Evolutionary conservation across 2,329 filamentous ascomycete species (phyloP), one percentile per base, ranked within the genome.

Genomic region (Sporothrix protearum): DNA sequence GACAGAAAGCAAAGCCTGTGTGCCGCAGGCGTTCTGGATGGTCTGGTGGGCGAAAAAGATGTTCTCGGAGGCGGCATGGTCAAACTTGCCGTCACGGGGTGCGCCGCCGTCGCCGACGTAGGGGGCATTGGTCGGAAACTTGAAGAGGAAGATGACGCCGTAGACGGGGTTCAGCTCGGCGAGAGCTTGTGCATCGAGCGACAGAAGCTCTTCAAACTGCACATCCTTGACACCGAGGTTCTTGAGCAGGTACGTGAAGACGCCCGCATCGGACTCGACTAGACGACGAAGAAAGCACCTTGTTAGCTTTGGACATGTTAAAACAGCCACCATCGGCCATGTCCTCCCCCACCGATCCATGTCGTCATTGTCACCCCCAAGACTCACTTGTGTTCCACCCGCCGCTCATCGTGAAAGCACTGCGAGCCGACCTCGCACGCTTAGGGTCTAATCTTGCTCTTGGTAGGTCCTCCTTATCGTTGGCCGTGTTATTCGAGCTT

Each of bases 91-190:
- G 80, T 98, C 94, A 75, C 89, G 87, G 0, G 94, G 94, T 59
- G 86, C 86, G 70, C 88, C 85, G 71, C 88, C 85, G 55, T 86
- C 82, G 73, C 81, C 81, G 49, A 83, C 88, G 83, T 85, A 91
- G 76, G 84, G 87, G 73, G 81, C 87, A 79, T 92, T 89, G 73
- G 89, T 94, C 68, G 88, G 92, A 82, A 92, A 99, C 83, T 97
- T 98, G 89, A 99, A 99, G 80, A 99, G 92, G 82, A 99, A 99
- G 78, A 99, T 97, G 76, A 99, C 93, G 78, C 96, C 96, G 83
- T 97, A 96, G 69, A 97, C 86, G 22, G 92, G 92, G 76, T 91
- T 89, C 45, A 94, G 87, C 75, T 89, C 83, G 57, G 87, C 86
- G 14, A 96, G 86, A 71, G 87, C 87, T 69, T 92, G 88, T 7